Percentiles rank a stretch among this genome's conserved stretches.
Conservation (phyloP, 2,329 filamentous ascomycete genomes). For the Aspergillus costaricaensis region DNA sequence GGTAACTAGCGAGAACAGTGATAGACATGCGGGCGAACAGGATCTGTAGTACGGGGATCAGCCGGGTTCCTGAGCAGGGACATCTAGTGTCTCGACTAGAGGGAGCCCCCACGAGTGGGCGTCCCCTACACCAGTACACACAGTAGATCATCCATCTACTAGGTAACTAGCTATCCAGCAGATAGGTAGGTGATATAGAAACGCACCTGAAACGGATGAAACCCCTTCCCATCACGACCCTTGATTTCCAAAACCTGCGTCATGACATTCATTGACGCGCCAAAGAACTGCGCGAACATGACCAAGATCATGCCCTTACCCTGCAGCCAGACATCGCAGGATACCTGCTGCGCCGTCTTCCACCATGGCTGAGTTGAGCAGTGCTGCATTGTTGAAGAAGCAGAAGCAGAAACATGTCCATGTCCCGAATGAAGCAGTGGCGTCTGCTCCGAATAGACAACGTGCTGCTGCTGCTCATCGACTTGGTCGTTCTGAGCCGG, state of each 20-base stretch:
- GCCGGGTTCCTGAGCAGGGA: background rate
- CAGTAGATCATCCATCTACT: background rate
- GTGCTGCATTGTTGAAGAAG: background rate
- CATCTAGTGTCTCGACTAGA: background rate
- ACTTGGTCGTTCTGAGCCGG: too few relatives aligned
- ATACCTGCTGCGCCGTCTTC: constrained; percentile 24
- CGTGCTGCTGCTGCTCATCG: too few relatives aligned
- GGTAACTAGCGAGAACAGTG: constrained; percentile 65
- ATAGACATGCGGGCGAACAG: constrained; percentile 78
- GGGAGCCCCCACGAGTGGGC: background rate
- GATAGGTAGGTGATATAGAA: background rate
- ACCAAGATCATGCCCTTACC: constrained; percentile 77
- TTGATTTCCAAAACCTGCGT: constrained; percentile 72
- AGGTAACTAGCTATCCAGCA: background rate
- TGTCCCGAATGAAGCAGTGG: background rate
- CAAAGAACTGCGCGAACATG: constrained; percentile 75
- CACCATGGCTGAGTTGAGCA: constrained; percentile 17
- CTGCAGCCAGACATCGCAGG: constrained; percentile 53
- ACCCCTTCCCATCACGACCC: constrained; percentile 65
- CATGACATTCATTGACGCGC: constrained; percentile 80
- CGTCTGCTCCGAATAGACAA: background rate
- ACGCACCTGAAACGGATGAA: constrained; percentile 73
- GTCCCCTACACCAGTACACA: background rate
- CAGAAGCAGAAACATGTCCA: background rate
- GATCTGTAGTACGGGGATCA: constrained; percentile 49